Base-by-base conservation (phyloP, 2,329 filamentous ascomycete species). In the Diaporthe aspalathi region DNA sequence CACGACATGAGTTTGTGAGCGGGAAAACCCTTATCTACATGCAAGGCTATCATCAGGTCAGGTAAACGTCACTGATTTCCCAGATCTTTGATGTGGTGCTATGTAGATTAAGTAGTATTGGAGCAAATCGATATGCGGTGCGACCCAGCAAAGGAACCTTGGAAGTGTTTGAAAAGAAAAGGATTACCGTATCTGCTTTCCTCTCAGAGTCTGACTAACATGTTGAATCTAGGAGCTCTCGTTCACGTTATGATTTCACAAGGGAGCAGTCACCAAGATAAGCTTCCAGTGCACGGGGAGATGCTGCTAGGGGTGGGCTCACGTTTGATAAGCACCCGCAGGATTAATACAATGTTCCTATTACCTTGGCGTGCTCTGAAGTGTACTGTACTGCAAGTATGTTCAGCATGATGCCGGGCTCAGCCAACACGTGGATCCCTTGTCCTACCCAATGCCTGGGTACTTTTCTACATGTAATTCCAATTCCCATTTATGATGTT, bases 21-120 rank as follows among this genome's bases (percentile, higher is more conserved):
- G 60, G 29, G 60, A 38, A 65, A 49, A 50, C n/a, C 29, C 60
- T 38, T 65, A 65, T 65, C 60, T 53, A 53, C 9, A 22, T 20
- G 20, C 11, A 16, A 4, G n/a, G 20, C 20, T 32, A 47, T 47
- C 40, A 32, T 50, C 45, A 65, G 45, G 17, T 35, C 60, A 38
- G 45, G 24, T 49, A 38, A 24, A 50, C 8, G n/a, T 38, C 14
- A 50, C n/a, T 9, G 3, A 16, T 35, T 11, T 2, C 14, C 45
- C 29, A 24, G n/a, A 65, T 7, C 20, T n/a, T 50, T 2, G n/a
- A 22, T 24, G 11, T n/a, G 11, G 2, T 45, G 38, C 38, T 65
- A 20, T 35, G n/a, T n/a, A 35, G 9, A 35, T 35, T 35, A 32
- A 12, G 16, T 5, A 12, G 7, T 20, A 50, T 38, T 50, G 29